Evolutionary conservation across 805 yeast species (phyloP), one percentile per base, ranked within the genome.

Genomic region (Priceomyces haplophilus): DNA sequence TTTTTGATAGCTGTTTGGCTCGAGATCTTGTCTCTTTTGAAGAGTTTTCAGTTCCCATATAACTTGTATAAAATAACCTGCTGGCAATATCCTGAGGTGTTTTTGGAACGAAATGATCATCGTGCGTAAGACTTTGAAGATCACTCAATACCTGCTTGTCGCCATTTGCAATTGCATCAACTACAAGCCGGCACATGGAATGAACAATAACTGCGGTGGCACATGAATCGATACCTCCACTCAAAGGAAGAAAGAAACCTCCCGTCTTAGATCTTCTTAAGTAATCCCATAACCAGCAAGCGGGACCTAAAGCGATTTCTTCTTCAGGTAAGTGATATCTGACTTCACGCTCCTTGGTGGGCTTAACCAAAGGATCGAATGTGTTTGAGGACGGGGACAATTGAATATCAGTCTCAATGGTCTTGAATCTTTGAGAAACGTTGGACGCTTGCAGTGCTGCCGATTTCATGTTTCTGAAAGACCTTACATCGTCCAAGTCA

Each of bases 221-320:
- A 70, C 99, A 95, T 27, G 96, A 86, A 60, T 93, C 99, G 49
- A 93, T 91, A 38, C 99, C 99, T 15, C 99, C 99, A 61, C 95
- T 85, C 38, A 93, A 71, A 0, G 99, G 98, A 36, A 93, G 70
- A 64, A 93, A 95, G 61, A 75, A 93, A 0, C 99, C 99, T 0
- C 89, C 88, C 40, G 93, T 86, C 51, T 79, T 80, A 52, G 95
- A 88, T 50, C 99, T 78, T 61, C 99, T 79, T 45, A 93, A 73
- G 58, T 93, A 93, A 63, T 93, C 99, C 99, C 99, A 93, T 49
- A 93, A 65, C 99, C 99, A 93, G 62, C 99, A 93, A 0, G 99
- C 99, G 0, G 99, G 99, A 0, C 99, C 99, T 34, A 87, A 70
- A 0, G 98, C 97, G 51, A 93, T 91, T 64, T 93, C 99, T 65